Conservation (phyloP, 345 rosid species). For the Boechera retrofracta region DNA sequence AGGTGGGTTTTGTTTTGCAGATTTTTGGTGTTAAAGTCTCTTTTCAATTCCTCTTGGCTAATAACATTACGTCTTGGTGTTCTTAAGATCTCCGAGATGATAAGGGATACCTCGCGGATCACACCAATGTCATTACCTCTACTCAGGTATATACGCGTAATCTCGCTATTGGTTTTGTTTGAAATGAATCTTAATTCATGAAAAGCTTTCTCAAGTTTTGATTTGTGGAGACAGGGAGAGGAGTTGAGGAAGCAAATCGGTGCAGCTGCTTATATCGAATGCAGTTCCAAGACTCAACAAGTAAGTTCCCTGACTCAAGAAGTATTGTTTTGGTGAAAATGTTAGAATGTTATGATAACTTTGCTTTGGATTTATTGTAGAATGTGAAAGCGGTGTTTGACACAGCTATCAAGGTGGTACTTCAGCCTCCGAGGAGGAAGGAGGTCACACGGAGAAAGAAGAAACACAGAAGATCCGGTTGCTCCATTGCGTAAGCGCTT, state of each 20-base stretch:
- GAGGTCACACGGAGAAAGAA: conserved; percentile 66
- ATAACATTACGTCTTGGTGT: neutral
- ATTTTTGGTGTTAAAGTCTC: neutral
- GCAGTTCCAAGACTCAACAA: conserved; percentile 99
- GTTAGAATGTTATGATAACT: neutral
- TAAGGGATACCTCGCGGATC: conserved; percentile 72
- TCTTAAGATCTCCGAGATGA: conserved; percentile 85
- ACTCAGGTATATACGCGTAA: conserved; percentile 59
- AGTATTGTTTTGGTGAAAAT: neutral
- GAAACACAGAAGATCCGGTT: conserved; percentile 67
- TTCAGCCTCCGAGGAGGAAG: conserved; percentile 94
- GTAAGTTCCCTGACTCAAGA: conserved; percentile 42
- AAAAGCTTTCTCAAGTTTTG: conserved; percentile 13
- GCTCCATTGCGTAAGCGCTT: conserved; percentile 74
- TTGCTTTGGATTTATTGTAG: conserved; percentile 48
- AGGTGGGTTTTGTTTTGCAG: conserved; percentile 50
- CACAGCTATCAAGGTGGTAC: conserved; percentile 93
- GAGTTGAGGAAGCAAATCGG: conserved; percentile 94
- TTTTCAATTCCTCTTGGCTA: neutral
- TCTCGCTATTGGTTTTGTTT: neutral
- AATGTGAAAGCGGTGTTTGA: conserved; percentile 96
- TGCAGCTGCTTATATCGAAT: conserved; percentile 94
- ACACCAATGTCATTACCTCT: conserved; percentile 69
- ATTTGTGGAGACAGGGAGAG: conserved; percentile 66
- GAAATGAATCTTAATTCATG: neutral